Evolutionary conservation across 129 eudicot species (phyloP), one percentile per base, ranked within the genome.

Genomic region (Artemisia annua): DNA sequence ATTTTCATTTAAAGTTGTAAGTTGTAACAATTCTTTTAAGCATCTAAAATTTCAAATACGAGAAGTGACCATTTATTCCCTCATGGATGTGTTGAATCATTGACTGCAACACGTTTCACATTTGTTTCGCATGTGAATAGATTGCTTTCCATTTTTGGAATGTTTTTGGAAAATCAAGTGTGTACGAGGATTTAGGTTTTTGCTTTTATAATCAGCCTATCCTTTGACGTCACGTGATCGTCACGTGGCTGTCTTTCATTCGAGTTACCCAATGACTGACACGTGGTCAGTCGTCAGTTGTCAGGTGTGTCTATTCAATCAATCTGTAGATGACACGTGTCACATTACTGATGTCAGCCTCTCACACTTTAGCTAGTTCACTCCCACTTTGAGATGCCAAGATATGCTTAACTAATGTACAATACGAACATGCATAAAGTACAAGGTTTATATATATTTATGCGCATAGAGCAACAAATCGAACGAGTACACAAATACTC

Each of bases 181-280:
- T n/a, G 82, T 78, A 78, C 82, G 51, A 71, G 78, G 78, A 72
- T 30, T 13, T 48, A 60, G 63, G 72, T 14, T 54, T n/a, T 49
- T 58, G 57, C 80, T 56, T 75, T 48, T 58, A 67, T 58, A 52
- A 28, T 51, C 39, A 50, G 11, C 16, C 49, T 53, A 56, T 5
- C 30, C 1, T 20, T 53, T 64, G 72, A 78, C 50, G 54, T 78
- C 82, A 78, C 82, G 77, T 78, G 77, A 58, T 44, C 3, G 3
- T 78, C 82, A 70, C 77, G 72, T 78, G 82, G 3, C 22, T 63
- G 48, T 53, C 72, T 53, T 63, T 71, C 72, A 63, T 70, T 63
- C 70, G 70, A 60, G 48, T 60, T 30, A 13, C 22, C 51, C 76
- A 43, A 71, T 39, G 81, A 50, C 70, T 61, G 81, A 35, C 76